Evolutionary conservation across 78 protist genomes (phyloP).

Genomic region (Planoprotostelium fungivorum): DNA sequence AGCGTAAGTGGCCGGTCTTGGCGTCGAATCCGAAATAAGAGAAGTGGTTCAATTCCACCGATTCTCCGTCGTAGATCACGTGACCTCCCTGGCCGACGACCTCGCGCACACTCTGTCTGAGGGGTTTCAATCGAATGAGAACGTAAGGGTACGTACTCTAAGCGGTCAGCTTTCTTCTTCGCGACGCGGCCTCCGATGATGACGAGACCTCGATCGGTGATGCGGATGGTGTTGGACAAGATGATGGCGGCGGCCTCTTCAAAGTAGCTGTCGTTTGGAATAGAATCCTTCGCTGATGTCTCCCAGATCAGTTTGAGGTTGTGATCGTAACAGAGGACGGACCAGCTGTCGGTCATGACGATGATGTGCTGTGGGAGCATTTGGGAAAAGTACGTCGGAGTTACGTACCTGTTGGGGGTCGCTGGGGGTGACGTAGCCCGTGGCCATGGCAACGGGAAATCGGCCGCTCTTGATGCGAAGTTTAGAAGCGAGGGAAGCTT

Average conservation of each 20-base stretch:
- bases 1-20: constrained; percentile 8
- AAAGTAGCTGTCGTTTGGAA: not conserved
- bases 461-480: constrained; percentile 48
- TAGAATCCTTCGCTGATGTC: constrained; percentile 15
- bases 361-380: constrained; percentile 16
- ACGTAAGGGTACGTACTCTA: no score
- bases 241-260: not conserved
- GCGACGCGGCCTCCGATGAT: constrained; percentile 35
- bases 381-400: not conserved
- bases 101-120: not conserved
- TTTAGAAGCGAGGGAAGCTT: constrained; percentile 30
- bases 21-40: constrained; percentile 35
- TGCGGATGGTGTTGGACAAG: not conserved
- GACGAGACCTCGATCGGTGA: constrained; percentile 24
- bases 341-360: constrained; percentile 37
- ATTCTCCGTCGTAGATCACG: not conserved
- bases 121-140: not conserved
- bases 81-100: not conserved
- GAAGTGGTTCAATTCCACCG: constrained; percentile 23
- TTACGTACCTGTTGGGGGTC: not conserved
- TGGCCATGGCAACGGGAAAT: constrained; percentile 25
- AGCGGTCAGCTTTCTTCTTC: no score
- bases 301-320: constrained; percentile 33
- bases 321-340: constrained; percentile 27
- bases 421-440: constrained; percentile 17